Base-by-base conservation (phyloP, 768 basidiomycete species). In the Naganishia antarctica region DNA sequence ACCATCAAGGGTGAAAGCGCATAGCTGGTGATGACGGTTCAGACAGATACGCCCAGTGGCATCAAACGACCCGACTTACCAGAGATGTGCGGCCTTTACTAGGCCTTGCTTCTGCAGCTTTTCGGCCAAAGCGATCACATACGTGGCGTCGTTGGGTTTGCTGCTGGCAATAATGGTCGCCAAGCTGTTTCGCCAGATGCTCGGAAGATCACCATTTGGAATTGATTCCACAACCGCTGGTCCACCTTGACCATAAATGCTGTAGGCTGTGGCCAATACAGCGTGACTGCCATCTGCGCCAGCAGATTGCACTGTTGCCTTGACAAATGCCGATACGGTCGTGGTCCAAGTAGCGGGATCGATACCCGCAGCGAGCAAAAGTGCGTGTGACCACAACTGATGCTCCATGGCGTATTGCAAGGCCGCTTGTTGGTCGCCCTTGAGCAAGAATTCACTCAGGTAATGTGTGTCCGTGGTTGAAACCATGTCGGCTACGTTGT, bases 321-420 rank as follows among this genome's bases (percentile, higher is more conserved):
- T 57, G 53, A 57, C 53, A 71, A 98, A 99, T 65, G 93, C 89
- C 46, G 83, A 84, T 0, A 90, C 88, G 13, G 87, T 88, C 66
- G 91, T 90, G 71, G 89, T 89, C 91, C 91, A 98, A 1, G 89
- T 82, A 29, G 96, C 92, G 70, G 89, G 90, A 76, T 94, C 94
- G 58, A 96, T 83, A 61, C 89, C 87, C 71, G 89, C 93, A 11
- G 94, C 86, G 68, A 99, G 91, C 61, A 98, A 78, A 84, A 98
- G 85, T 1, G 96, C 94, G 76, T 99, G 96, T 0, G 90, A 86
- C 93, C 94, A 99, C 44, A 98, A 77, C 71, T 84, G 87, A 76
- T 91, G 84, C 64, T 93, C 89, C 45, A 90, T 81, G 2, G 96
- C 94, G 74, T 85, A 92, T 64, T 86, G 85, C 73, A 89, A 91